These are phyloP conservation scores for Mucor racemosus DNA, from an alignment of 371 early-diverging fungal genomes.

Conservation along the genomic window DNA sequence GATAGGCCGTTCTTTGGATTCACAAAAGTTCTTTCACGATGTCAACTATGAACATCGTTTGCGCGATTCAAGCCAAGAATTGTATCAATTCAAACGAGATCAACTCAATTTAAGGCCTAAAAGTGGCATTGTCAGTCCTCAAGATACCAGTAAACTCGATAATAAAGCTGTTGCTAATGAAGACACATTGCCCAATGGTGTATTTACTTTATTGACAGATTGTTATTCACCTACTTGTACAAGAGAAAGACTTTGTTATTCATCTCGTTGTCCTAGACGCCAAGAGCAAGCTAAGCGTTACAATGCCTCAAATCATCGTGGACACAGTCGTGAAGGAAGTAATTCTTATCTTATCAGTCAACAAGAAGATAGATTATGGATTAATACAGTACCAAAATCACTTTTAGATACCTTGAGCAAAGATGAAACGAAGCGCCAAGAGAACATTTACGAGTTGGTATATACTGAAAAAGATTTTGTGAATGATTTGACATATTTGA, in stretches of 20 bases:
- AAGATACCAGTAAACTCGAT: background rate
- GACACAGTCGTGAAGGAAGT: slow-evolving; percentile 29
- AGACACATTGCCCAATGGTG: slow-evolving; percentile 70
- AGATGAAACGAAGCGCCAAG: slow-evolving; percentile 88
- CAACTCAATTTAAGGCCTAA: slow-evolving; percentile 31
- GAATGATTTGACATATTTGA: slow-evolving; percentile 64
- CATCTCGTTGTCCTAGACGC: slow-evolving; percentile 76
- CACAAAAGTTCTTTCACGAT: slow-evolving; percentile 89
- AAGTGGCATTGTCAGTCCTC: slow-evolving; percentile 8
- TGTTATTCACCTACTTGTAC: slow-evolving; percentile 85
- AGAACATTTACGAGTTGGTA: slow-evolving; percentile 92
- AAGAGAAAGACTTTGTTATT: slow-evolving; percentile 81
- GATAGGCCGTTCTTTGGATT: slow-evolving; percentile 85
- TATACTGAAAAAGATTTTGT: slow-evolving; percentile 93
- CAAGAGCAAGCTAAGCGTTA: slow-evolving; percentile 26
- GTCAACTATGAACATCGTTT: slow-evolving; percentile 84
- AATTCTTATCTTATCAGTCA: slow-evolving; percentile 14
- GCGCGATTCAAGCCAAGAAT: slow-evolving; percentile 77
- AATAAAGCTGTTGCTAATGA: slow-evolving; percentile 31
- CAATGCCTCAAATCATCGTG: background rate
- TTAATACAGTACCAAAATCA: slow-evolving; percentile 67
- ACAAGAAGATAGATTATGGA: slow-evolving; percentile 60
- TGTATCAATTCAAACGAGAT: slow-evolving; percentile 75
- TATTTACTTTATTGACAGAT: slow-evolving; percentile 84
- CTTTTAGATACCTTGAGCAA: slow-evolving; percentile 72